These are phyloP conservation scores for Jacaranda mimosifolia DNA, from an alignment of 257 asterid species.

Conservation along the genomic window DNA sequence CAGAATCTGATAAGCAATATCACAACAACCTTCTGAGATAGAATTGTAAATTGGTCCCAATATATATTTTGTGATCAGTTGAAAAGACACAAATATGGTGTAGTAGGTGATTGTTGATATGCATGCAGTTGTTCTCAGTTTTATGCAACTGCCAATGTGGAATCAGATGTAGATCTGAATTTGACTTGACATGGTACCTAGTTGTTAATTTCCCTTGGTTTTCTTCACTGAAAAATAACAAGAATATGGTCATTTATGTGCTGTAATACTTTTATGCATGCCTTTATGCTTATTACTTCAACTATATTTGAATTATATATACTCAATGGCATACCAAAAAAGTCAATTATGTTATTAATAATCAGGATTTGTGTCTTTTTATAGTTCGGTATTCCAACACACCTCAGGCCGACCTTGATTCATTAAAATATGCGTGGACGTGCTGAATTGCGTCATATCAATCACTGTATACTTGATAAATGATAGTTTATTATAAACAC, in stretches of 20 bases:
- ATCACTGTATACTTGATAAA: too few species aligned
- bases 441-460: too few species aligned
- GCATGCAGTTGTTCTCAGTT: background rate
- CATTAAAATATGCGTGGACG: too few species aligned
- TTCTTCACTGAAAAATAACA: background rate
- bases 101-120: background rate
- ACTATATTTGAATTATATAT: too few species aligned
- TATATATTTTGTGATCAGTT: background rate
- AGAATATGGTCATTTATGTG: background rate
- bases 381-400: too few species aligned
- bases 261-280: too few species aligned
- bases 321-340: too few species aligned
- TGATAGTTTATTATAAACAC: too few species aligned
- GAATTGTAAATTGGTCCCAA: background rate
- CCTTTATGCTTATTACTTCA: too few species aligned
- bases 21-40: background rate
- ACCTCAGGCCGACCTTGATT: too few species aligned
- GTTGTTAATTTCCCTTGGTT: background rate
- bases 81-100: background rate
- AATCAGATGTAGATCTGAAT: background rate
- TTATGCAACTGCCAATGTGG: background rate
- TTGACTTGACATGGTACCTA: background rate
- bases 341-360: too few species aligned
- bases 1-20: background rate
- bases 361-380: too few species aligned